Evolutionary conservation across 176 grass and related monocot genomes (phyloP), one percentile per base, ranked within the genome.

Genomic region (Phyllostachys edulis): DNA sequence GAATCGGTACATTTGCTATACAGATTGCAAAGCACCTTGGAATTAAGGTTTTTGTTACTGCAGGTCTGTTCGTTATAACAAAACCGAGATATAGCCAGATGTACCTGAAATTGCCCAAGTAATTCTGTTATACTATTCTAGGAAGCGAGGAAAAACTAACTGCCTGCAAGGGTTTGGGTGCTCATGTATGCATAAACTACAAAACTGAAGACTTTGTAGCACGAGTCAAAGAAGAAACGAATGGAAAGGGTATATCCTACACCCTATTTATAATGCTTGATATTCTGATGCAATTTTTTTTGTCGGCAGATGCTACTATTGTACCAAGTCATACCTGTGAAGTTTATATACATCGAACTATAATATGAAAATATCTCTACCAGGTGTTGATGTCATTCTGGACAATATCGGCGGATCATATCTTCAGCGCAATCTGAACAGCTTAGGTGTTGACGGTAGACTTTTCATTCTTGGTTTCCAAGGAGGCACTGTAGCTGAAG

Each of bases 1-100:
- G 96, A 83, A 98, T 95, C 17, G 96, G 96, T 49, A 98, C 96
- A 8, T 98, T 98, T 20, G 91, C 91, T 5, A 92, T 98, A 86
- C 93, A 93, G 86, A 93, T 95, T 16, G 88, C 91, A 0, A 98
- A 95, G 68, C 79, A 92, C 59, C 84, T 95, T 4, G 93, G 89
- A 74, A 90, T 88, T n/a, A 95, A 90, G 87, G 93, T 98, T 73
- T 95, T 95, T 51, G 57, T 88, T 3, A 95, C 93, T 36, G 93
- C 93, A 98, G 91, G 93, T 98, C 50, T 85, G 84, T 76, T 69
- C 5, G 1, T 40, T 80, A 34, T 17, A 41, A 71, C 12, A 57
- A 1, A 59, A 78, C 74, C 21, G 21, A 18, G 1, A 66, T 46
- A 3, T 47, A 14, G 7, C 10, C 55, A 26, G 6, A 9, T 66